Evolutionary conservation across 768 basidiomycete genomes (phyloP).

Genomic region (Pleurotus djamor): DNA sequence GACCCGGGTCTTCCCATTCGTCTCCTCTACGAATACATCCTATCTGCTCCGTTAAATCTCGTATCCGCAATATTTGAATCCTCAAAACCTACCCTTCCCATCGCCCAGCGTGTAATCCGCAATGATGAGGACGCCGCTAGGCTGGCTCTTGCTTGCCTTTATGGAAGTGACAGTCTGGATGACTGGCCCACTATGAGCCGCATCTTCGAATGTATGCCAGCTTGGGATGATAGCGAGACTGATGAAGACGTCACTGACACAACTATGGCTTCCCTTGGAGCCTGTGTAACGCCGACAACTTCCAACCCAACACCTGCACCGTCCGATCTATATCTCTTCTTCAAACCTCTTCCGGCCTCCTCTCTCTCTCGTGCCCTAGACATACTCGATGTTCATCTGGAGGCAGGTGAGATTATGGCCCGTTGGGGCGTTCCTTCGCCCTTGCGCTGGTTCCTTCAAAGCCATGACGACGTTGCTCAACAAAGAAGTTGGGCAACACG

Average conservation of each 20-base stretch:
- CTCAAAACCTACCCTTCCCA: constrained; percentile 85
- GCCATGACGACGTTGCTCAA: constrained; percentile 56
- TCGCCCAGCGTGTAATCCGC: constrained; percentile 69
- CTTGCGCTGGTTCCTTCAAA: constrained; percentile 88
- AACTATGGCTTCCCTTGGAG: constrained; percentile 76
- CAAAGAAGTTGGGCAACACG: constrained; percentile 86
- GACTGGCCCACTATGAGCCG: constrained; percentile 85
- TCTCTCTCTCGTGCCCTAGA: constrained; percentile 85
- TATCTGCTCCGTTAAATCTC: constrained; percentile 63
- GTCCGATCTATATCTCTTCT: constrained; percentile 76
- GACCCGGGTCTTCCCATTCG: constrained; percentile 66
- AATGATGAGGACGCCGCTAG: constrained; percentile 84
- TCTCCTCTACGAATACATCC: constrained; percentile 69
- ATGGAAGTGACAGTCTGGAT: constrained; percentile 71
- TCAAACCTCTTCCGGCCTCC: constrained; percentile 70
- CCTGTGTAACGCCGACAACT: constrained; percentile 76
- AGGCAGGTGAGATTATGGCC: constrained; percentile 88
- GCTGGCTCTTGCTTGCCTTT: constrained; percentile 85
- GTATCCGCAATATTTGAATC: constrained; percentile 81
- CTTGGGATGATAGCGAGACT: constrained; percentile 73
- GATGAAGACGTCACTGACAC: constrained; percentile 79
- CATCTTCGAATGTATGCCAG: constrained; percentile 96
- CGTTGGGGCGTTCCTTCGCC: constrained; percentile 85
- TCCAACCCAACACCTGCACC: constrained; percentile 53
- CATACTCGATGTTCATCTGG: constrained; percentile 90